phyloP scores from a whole-genome alignment of 2,329 filamentous ascomycete genomes.

The Chrysosporium keratinophilum region DNA sequence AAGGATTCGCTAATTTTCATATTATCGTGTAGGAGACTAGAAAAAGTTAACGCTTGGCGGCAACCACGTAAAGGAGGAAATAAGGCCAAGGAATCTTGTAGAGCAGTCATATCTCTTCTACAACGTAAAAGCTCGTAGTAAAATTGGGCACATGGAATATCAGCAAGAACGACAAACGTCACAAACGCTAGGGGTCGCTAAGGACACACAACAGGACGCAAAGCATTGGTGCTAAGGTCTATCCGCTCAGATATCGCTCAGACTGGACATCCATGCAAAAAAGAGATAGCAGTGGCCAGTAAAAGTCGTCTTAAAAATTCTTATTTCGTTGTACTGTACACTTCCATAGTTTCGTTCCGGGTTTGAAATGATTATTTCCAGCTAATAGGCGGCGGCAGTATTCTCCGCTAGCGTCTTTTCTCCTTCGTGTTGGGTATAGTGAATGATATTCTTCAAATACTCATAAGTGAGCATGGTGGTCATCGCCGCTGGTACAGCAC shows the following conservation, averaged over 20 bases:
- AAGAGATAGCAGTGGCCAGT: neutral
- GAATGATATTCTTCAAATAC: constrained; percentile 51
- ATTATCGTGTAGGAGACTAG: too few species aligned
- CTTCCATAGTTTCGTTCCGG: neutral
- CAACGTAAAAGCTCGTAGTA: too few species aligned
- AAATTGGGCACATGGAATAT: too few species aligned
- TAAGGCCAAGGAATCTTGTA: too few species aligned
- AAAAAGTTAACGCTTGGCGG: too few species aligned
- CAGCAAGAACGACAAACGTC: too few species aligned
- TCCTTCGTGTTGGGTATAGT: constrained; percentile 46
- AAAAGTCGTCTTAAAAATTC: neutral
- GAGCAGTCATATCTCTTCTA: too few species aligned
- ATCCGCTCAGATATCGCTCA: neutral
- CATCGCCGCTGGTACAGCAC: constrained; percentile 86
- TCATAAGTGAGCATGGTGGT: constrained; percentile 98
- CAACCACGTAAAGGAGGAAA: too few species aligned
- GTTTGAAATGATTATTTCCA: neutral
- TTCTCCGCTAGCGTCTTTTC: constrained; percentile 6
- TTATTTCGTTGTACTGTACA: constrained; percentile 5
- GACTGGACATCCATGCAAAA: neutral
- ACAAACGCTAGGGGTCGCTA: too few species aligned
- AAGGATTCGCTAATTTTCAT: too few species aligned
- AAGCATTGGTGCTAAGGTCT: neutral
- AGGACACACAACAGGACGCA: neutral
- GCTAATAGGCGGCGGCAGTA: neutral